Evolutionary conservation across 2,329 filamentous ascomycete species (phyloP).

Genomic region (Coniochaeta sp.): DNA sequence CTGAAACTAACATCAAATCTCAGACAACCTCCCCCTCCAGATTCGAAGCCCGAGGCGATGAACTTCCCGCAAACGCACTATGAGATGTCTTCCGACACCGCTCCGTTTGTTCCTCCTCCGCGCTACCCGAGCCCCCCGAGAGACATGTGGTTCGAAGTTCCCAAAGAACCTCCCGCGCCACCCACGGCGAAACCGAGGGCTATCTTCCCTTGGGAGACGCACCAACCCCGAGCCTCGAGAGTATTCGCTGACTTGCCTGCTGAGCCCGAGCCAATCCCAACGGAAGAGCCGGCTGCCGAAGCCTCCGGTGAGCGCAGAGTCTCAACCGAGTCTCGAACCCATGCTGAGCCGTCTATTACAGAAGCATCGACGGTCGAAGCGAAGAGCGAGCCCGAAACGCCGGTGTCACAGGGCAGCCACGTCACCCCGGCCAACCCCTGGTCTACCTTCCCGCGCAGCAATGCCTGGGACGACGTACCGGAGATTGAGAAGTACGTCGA

Average conservation of each 20-base stretch:
- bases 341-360: conserved; percentile 20
- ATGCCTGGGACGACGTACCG: conserved; percentile 90
- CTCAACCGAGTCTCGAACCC: conserved; percentile 10
- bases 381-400: conserved; percentile 37
- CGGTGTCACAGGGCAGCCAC: conserved; percentile 40
- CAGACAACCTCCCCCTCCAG: conserved; percentile 54
- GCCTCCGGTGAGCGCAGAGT: conserved; percentile 17
- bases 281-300: conserved; percentile 20
- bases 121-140: conserved; percentile 77
- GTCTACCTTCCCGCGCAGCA: conserved; percentile 66
- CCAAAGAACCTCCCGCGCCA: conserved; percentile 51
- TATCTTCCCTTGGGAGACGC: conserved; percentile 87
- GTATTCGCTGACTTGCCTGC: conserved; percentile 55
- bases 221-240: conserved; percentile 55
- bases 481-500: conserved; percentile 86
- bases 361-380: conserved; percentile 27
- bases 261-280: conserved; percentile 13
- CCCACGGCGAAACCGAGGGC: conserved; percentile 50
- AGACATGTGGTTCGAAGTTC: conserved; percentile 84
- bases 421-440: conserved; percentile 53
- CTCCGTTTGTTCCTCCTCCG: conserved; percentile 69
- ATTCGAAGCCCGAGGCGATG: conserved; percentile 76
- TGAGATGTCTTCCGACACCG: conserved; percentile 69
- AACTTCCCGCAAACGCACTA: conserved; percentile 78
- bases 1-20: conserved; percentile 11